Evolutionary conservation across 345 rosid species (phyloP), one percentile per base, ranked within the genome.

Genomic region (Jatropha curcas): DNA sequence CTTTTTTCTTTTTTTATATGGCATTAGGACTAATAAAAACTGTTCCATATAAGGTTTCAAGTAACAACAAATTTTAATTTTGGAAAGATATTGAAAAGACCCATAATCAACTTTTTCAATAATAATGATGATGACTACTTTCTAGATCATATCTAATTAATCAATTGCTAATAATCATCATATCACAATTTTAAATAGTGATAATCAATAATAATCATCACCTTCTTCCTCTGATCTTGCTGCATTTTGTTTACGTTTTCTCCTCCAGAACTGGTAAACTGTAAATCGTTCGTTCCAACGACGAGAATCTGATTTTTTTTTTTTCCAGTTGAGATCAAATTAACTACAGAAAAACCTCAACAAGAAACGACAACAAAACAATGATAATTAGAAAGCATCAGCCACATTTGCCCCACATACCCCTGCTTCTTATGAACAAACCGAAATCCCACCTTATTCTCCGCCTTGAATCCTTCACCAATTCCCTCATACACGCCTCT

Each of bases 181-280:
- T n/a, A n/a, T n/a, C n/a, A n/a, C n/a, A n/a, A n/a, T n/a, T n/a
- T n/a, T n/a, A n/a, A n/a, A n/a, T n/a, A n/a, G n/a, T n/a, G n/a
- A n/a, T n/a, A n/a, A n/a, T n/a, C n/a, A n/a, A n/a, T 28, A 68
- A 34, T 19, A 39, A 71, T 13, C 27, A 59, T 70, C 73, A 93
- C 97, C 98, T 93, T 93, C 75, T 91, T 91, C 63, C 92, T 88
- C 60, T 86, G 87, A 79, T 88, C 97, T 81, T 81, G 89, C 87
- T 91, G 98, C 92, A 88, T 87, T 76, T 20, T 77, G 69, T 77
- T 43, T 45, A 52, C 63, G 25, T 31, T 39, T 33, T 56, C 31
- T 10, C 24, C 17, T 28, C 28, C n/a, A 59, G 51, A 70, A 35
- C 37, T 31, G 28, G 72, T 25, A 71, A 66, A 41, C 39, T 31